Evolutionary conservation across 1,139 yeast genomes (phyloP), one percentile per base, ranked within the genome.

Genomic region (Pichia sp.): DNA sequence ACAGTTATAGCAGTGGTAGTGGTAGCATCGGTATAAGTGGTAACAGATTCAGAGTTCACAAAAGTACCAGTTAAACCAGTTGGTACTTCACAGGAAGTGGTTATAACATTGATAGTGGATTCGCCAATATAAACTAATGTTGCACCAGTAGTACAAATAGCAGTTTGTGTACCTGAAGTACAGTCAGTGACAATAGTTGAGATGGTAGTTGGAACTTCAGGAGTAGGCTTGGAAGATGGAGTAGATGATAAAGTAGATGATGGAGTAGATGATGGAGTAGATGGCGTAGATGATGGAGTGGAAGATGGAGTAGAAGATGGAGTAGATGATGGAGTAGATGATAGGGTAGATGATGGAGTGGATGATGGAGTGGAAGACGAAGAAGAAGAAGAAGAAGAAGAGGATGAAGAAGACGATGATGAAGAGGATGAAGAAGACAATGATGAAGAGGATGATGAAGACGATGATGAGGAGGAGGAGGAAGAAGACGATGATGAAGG

Each of bases 1-100:
- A 47, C 25, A 10, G 44, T 43, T 14, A 43, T 25, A 1, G 33
- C 39, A 20, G 42, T 39, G 19, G 42, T 43, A 8, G 35, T 38
- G 10, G 48, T 50, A 24, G 45, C 42, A 11, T 37, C 23, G 17
- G 32, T 18, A 22, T 39, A 35, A 1, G 40, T 39, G 6, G 39
- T 17, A 14, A 34, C 17, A n/a, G 44, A 35, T 8, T 22, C 22
- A 4, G 28, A 28, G 28, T 39, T 38, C 4, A 28, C n/a, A 23
- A 39, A 42, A 1, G 45, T 39, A n/a, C 42, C 45, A 2, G 44
- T 18, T 9, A 39, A 9, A 6, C 35, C 31, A 9, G 35, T 20
- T 14, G 35, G 34, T 7, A 24, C 20, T 5, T 31, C 25, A 23
- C 46, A 42, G 1, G 47, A 39, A 9, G 43, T 38, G 1, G 48